A percentile compares a stretch with the other conserved stretches of the same genome.
These are phyloP conservation scores for Chrysoporthe cubensis DNA, from an alignment of 2,329 filamentous ascomycete species.

Conservation along the genomic window DNA sequence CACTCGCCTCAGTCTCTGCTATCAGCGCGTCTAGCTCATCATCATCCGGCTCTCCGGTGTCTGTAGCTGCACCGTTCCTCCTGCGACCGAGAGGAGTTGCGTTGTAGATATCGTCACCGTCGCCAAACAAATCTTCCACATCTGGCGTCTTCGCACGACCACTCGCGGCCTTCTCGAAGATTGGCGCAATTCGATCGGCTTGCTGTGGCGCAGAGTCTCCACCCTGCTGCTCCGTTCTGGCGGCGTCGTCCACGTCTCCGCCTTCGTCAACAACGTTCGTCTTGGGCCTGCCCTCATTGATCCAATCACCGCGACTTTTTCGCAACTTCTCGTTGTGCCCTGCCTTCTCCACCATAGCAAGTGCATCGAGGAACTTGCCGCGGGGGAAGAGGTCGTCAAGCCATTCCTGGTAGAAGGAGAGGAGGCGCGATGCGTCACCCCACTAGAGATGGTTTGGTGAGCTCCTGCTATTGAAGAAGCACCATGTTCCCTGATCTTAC, in stretches of 20 bases:
- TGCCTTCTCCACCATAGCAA: constrained; percentile 89
- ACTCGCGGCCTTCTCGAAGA: constrained; percentile 40
- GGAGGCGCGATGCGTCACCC: constrained; percentile 77
- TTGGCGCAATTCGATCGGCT: constrained; percentile 41
- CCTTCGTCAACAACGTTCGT: constrained; percentile 36
- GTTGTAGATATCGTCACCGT: constrained; percentile 59
- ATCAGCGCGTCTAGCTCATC: constrained; percentile 57
- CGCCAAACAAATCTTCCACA: constrained; percentile 41
- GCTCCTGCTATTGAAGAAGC: neutral
- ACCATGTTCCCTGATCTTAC: constrained; percentile 46
- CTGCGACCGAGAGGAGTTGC: constrained; percentile 48
- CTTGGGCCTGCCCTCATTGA: constrained; percentile 72
- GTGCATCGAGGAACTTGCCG: constrained; percentile 87
- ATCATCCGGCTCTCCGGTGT: constrained; percentile 44
- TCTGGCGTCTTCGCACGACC: constrained; percentile 41
- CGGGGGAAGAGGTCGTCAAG: constrained; percentile 95
- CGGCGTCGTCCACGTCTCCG: constrained; percentile 37
- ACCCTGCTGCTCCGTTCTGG: neutral
- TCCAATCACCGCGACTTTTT: constrained; percentile 78
- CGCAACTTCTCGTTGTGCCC: constrained; percentile 84
- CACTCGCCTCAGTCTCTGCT: constrained; percentile 49
- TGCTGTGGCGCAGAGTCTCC: constrained; percentile 35
- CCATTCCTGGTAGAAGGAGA: constrained; percentile 95
- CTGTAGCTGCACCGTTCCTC: constrained; percentile 19
- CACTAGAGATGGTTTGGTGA: constrained; percentile 57